Evolutionary conservation across 768 basidiomycete species (phyloP), one percentile per base, ranked within the genome.

Genomic region (Psilocybe cyanescens): DNA sequence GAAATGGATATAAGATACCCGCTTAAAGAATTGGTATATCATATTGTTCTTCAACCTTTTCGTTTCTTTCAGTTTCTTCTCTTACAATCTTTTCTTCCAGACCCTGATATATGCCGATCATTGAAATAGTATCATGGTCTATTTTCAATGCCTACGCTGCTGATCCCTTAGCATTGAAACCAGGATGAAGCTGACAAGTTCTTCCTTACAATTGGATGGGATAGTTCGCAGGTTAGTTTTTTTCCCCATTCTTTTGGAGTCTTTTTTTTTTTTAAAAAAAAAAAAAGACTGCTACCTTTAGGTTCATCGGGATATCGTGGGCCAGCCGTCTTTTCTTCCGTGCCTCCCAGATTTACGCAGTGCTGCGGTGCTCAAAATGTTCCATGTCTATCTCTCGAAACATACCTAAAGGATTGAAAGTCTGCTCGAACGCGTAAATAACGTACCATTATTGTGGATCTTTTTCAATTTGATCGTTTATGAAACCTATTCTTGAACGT

Each of bases 171-270:
- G 50, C 55, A 2, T 31, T 64, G 3, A 53, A 47, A 8, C 59
- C 50, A 19, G 64, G 65, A 70, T 55, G 63, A 65, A 14, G 56
- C 60, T 4, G 45, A 46, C 6, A 62, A 57, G 49, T 53, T 59
- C 12, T 60, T 57, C 28, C 44, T 65, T 4, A 44, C 62, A n/a
- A 56, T 64, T 29, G 69, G 69, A 19, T 70, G 69, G 69, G 63
- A 67, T n/a, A 62, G 61, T 12, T 30, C 58, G 8, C 59, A 67
- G 64, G 67, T 64, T 16, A 29, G 54, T 35, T 52, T 19, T 39
- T 30, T 30, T 4, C 17, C 35, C 31, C 8, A n/a, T 5, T 56
- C 19, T 1, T 56, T 7, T 5, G 11, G 28, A 6, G 39, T 24
- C 2, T 8, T 8, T 47, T 9, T 39, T 9, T 44, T 16, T 19